Evolutionary conservation across 2,329 filamentous ascomycete species (phyloP), one percentile per base, ranked within the genome.

Genomic region (Ophiocordyceps sinensis): DNA sequence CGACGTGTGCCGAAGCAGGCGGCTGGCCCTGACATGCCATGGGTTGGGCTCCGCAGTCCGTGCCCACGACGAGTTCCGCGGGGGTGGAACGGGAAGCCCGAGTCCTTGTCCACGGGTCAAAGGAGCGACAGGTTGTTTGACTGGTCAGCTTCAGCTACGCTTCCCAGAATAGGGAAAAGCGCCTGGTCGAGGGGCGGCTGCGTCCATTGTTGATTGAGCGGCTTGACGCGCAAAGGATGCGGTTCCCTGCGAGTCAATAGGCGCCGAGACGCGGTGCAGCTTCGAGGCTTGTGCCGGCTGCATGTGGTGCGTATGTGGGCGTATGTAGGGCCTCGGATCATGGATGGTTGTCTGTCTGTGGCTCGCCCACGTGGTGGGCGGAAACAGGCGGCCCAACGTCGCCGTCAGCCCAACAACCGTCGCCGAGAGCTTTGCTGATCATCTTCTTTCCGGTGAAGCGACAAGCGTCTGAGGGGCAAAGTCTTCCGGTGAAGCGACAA

Each of bases 211-310:
- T 21, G 26, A 41, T 41, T 41, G 40, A 41, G 15, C 19, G 29
- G 21, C 11, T 38, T 41, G 40, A 41, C 40, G 40, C 40, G 40
- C 36, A 7, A 26, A 34, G 36, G 35, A 38, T 19, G 28, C 2
- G 3, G 14, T 28, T 17, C 21, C 40, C 35, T 28, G 35, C 31
- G 14, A 7, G 29, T 4, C 35, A 36, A 38, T 38, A 41, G 31
- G 36, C 40, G 40, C 40, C 29, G 40, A 38, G 40, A 35, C 36
- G 40, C 40, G 31, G 11, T 9, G 26, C 19, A 30, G 39, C 17
- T 19, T 4, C 15, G 15, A 11, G 14, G 14, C 9, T 10, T 11
- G 14, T 11, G 14, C 32, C n/a, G n/a, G n/a, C n/a, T n/a, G n/a
- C n/a, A n/a, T n/a, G n/a, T n/a, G n/a, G n/a, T n/a, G n/a, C n/a